A percentile compares a stretch with the other conserved stretches of the same genome.
phyloP scores from a whole-genome alignment of 441 rosid species.

The Aquilaria agallochum region DNA sequence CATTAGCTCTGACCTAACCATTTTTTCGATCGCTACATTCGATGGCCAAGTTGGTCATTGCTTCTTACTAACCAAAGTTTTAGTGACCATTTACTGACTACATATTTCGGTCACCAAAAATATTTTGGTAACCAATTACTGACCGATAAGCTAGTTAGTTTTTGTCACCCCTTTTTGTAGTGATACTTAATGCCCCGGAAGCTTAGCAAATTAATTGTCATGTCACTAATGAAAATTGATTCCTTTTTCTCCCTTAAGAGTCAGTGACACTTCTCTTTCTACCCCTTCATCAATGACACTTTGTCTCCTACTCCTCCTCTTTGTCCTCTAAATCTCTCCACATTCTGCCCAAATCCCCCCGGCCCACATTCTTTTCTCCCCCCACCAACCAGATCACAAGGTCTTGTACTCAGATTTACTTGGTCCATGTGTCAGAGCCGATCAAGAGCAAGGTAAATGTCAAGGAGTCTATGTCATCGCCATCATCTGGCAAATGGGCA shows the following conservation, averaged over 20 bases:
- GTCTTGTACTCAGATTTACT: conserved; percentile 28
- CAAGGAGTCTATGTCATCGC: conserved; percentile 15
- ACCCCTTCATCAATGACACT: conserved; percentile 42
- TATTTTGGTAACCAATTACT: no score
- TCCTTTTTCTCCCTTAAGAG: neutral
- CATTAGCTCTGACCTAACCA: no score
- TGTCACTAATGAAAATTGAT: no score
- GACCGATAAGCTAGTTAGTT: no score
- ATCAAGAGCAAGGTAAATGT: conserved; percentile 26
- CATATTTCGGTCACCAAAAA: no score
- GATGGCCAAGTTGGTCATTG: no score
- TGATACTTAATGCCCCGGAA: no score
- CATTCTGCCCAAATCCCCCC: conserved; percentile 18
- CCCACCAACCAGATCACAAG: conserved; percentile 21
- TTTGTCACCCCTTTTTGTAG: no score
- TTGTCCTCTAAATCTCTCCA: conserved; percentile 50
- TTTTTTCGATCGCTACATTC: no score
- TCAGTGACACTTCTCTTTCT: neutral
- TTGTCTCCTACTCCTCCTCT: conserved; percentile 23
- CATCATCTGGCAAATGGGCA: conserved; percentile 36
- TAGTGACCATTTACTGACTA: no score
- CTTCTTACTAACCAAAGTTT: no score
- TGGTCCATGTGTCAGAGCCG: conserved; percentile 62
- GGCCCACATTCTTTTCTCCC: conserved; percentile 24
- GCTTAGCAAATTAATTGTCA: no score